These are phyloP conservation scores for Sordariomycetes sp. DNA, from an alignment of 2,329 filamentous ascomycete genomes.

Conservation along the genomic window DNA sequence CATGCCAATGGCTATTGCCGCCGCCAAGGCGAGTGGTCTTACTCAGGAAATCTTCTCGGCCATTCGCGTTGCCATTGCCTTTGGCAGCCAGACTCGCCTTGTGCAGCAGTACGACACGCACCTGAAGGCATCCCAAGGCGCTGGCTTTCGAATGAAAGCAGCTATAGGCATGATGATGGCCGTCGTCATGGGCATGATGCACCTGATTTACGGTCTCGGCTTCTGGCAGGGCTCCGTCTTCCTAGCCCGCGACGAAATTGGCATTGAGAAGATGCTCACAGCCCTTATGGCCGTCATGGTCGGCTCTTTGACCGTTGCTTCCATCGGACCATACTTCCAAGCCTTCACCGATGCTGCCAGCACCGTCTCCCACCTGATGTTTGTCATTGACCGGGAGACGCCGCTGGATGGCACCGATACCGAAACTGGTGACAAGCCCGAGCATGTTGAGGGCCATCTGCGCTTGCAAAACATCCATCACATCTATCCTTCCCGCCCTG, in stretches of 20 bases:
- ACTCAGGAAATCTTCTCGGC: no score
- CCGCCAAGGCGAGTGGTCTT: no score
- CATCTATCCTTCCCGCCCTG: constrained; percentile 88
- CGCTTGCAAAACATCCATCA: constrained; percentile 78
- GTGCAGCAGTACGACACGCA: no score
- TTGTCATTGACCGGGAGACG: constrained; percentile 81
- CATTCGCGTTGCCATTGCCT: no score
- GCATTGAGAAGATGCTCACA: constrained; percentile 65
- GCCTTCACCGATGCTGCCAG: constrained; percentile 77
- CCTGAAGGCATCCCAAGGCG: no score
- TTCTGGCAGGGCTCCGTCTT: no score
- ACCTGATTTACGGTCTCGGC: no score
- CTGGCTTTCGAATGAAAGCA: no score
- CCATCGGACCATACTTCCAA: constrained; percentile 76
- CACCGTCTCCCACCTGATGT: constrained; percentile 85
- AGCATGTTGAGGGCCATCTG: constrained; percentile 53
- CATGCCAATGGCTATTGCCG: no score
- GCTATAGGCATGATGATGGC: no score
- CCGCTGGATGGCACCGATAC: constrained; percentile 69
- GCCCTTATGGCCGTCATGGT: constrained; percentile 89
- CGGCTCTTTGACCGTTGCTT: constrained; percentile 83
- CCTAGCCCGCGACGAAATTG: constrained; percentile 48
- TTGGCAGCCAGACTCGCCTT: no score
- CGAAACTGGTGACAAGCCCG: constrained; percentile 62
- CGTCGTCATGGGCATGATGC: no score